Percentiles rank a stretch among this genome's conserved stretches.
phyloP scores from a whole-genome alignment of 208 protist genomes.

The Leishmania martiniquensis region DNA sequence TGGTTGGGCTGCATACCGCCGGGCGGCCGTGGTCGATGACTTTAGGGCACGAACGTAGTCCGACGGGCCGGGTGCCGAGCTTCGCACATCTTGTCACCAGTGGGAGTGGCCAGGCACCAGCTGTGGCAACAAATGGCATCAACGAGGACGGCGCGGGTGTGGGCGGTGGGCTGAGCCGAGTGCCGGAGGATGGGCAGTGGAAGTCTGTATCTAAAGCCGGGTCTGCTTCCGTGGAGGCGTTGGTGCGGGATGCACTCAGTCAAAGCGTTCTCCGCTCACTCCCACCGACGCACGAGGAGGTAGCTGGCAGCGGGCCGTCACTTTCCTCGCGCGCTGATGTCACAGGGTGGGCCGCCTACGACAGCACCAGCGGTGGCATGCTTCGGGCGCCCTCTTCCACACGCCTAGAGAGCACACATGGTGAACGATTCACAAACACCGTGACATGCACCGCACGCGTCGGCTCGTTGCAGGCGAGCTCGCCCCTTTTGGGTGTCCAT shows the following conservation, averaged over 20 bases:
- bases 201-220: conserved; percentile 2
- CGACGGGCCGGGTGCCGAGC: conserved; percentile 3
- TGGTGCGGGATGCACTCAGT: conserved; percentile 66
- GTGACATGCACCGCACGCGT: neutral
- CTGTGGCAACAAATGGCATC: neutral
- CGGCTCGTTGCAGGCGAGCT: neutral
- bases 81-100: neutral
- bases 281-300: conserved; percentile 31
- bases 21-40: conserved; percentile 11
- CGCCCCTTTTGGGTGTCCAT: neutral
- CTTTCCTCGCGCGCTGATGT: conserved; percentile 4
- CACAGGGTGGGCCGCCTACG: neutral
- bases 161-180: neutral
- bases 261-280: conserved; percentile 59
- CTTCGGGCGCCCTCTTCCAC: neutral
- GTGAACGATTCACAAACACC: neutral
- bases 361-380: neutral
- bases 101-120: neutral
- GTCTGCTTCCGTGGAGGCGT: conserved; percentile 38
- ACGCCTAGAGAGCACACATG: neutral
- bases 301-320: neutral
- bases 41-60: conserved; percentile 5
- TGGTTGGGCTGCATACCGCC: neutral
- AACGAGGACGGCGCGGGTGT: neutral
- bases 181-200: neutral